Evolutionary conservation across 1,284 basidiomycete species (phyloP).

Genomic region (Ganoderma lucidum): DNA sequence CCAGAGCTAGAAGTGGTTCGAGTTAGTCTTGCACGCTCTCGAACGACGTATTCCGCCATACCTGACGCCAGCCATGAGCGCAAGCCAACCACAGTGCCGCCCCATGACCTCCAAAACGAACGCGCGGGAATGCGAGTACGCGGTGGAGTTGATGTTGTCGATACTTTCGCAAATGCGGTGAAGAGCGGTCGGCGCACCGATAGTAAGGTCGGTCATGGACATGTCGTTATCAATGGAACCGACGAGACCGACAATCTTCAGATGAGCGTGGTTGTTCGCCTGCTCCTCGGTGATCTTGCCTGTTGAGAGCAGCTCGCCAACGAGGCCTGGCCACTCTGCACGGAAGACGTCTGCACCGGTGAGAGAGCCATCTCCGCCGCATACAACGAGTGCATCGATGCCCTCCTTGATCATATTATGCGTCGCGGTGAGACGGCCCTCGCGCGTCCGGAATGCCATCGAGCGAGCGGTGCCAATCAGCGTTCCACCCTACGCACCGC

Average conservation of each 20-base stretch:
- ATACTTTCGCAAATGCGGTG: constrained; percentile 98
- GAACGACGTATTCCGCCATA: constrained; percentile 43
- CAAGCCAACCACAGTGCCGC: constrained; percentile 97
- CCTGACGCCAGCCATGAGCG: constrained; percentile 92
- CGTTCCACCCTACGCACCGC: constrained; percentile 84
- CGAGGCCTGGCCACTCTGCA: constrained; percentile 90
- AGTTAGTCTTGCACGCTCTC: background rate
- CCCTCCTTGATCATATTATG: constrained; percentile 94
- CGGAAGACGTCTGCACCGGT: constrained; percentile 96
- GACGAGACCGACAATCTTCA: constrained; percentile 97
- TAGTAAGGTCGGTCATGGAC: constrained; percentile 97
- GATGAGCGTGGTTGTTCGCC: constrained; percentile 75
- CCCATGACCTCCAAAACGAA: constrained; percentile 99
- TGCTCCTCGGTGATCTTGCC: constrained; percentile 83
- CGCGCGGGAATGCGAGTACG: constrained; percentile 94
- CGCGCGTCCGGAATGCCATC: constrained; percentile 84
- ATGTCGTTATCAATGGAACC: constrained; percentile 99
- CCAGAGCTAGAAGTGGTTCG: constrained; percentile 67
- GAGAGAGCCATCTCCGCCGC: constrained; percentile 96
- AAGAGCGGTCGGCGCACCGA: constrained; percentile 94
- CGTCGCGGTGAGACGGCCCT: constrained; percentile 89
- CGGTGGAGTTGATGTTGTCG: constrained; percentile 98
- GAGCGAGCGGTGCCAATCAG: constrained; percentile 96
- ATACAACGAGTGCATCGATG: constrained; percentile 96
- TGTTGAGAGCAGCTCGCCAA: constrained; percentile 71